Evolutionary conservation across 2,329 filamentous ascomycete genomes (phyloP).

Genomic region (Blastomyces percursus): DNA sequence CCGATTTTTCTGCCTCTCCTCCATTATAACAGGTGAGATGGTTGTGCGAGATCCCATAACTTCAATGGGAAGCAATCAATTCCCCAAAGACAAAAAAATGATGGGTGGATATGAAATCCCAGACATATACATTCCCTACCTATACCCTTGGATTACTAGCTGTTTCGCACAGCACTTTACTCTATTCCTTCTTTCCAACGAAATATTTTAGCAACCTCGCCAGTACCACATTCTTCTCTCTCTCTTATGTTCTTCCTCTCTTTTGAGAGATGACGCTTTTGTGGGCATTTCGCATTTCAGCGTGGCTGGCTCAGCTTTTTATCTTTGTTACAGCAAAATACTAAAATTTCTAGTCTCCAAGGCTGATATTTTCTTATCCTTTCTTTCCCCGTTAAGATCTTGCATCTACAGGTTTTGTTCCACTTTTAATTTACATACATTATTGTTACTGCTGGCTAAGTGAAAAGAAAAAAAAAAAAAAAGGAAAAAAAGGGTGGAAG

Average conservation of each 20-base stretch:
- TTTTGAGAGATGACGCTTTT: background rate
- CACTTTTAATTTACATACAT: background rate
- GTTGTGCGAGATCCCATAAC: background rate
- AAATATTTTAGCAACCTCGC: background rate
- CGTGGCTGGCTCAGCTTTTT: background rate
- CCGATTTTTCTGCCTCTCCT: background rate
- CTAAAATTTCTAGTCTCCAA: background rate
- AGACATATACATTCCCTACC: background rate
- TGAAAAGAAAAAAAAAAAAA: background rate
- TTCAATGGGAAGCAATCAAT: background rate
- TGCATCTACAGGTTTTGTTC: background rate
- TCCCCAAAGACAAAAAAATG: background rate
- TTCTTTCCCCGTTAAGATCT: background rate
- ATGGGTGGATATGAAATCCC: background rate
- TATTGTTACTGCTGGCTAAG: background rate
- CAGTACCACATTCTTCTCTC: background rate
- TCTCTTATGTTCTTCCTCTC: background rate
- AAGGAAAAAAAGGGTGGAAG: background rate
- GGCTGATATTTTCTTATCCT: background rate
- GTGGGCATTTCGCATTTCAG: background rate
- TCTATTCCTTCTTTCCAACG: background rate
- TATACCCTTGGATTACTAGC: constrained; percentile 2
- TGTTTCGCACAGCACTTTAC: background rate
- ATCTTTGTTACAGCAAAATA: background rate
- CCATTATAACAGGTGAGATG: constrained; percentile 1